Percentiles rank a stretch among this genome's conserved stretches.
phyloP scores from a whole-genome alignment of 2,329 filamentous ascomycete genomes.

The Colletotrichum sp. region DNA sequence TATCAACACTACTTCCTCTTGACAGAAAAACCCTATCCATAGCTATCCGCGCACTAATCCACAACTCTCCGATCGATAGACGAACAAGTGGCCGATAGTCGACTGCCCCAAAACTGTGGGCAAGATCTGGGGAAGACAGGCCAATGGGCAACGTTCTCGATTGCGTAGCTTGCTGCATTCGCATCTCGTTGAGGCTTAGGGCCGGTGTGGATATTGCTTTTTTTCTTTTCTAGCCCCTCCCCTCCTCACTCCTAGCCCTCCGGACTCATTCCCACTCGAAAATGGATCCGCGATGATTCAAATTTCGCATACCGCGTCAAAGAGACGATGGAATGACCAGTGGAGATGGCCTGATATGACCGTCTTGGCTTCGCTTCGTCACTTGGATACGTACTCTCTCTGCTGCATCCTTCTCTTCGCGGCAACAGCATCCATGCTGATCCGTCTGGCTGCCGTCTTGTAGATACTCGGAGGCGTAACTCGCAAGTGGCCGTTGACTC shows the following conservation, averaged over 20 bases:
- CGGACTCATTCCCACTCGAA: not conserved
- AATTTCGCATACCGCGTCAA: not conserved
- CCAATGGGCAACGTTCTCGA: not conserved
- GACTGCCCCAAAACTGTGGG: not conserved
- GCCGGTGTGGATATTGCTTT: not conserved
- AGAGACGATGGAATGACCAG: not conserved
- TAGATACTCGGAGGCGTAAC: not conserved
- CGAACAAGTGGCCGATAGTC: not conserved
- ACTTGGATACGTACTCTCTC: not conserved
- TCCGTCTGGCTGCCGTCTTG: not conserved
- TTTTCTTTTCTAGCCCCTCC: not conserved
- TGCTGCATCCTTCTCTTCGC: not conserved
- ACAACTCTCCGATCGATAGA: conserved; percentile 10
- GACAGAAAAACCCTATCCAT: not conserved
- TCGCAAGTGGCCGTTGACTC: not conserved
- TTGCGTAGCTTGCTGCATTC: not conserved
- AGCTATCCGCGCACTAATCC: not conserved
- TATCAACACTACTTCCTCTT: not conserved
- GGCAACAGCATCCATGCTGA: not conserved
- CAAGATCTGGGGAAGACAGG: conserved; percentile 11
- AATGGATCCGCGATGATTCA: conserved; percentile 1
- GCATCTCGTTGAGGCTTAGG: conserved; percentile 4
- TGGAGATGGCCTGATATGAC: not conserved
- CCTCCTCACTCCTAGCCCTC: not conserved
- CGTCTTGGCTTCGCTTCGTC: not conserved